Evolutionary conservation across 352 stramenopile genomes (phyloP), one percentile per base, ranked within the genome.

Genomic region (Globisporangium paddicum): DNA sequence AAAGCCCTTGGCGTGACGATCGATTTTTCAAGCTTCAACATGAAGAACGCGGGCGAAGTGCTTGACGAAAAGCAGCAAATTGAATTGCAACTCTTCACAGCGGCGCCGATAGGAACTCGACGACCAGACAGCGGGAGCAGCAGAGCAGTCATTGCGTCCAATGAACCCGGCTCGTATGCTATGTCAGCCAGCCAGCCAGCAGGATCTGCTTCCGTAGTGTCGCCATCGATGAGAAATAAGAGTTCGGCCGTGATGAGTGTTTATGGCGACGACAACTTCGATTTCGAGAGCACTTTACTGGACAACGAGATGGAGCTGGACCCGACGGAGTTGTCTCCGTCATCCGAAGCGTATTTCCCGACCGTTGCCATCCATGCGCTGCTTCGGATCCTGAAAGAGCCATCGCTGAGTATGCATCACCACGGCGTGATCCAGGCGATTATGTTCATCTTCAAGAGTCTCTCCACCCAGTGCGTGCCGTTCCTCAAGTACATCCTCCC

Each of bases 361-460:
- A 99, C 96, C 0, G 95, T 99, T 21, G 95, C 96, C 8, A 97
- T 99, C 55, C 87, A 98, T 59, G 94, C 96, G 14, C 67, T 99
- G 30, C 90, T 99, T 57, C 79, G 89, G 16, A 98, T 99, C 58
- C 86, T 99, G 35, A 92, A 96, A 34, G 96, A 99, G 63, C 82
- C 90, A 13, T 98, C 93, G 10, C 75, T 99, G 10, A 92, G 91
- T 53, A 90, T 93, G 26, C 95, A 99, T 60, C 97, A 99, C 67
- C 86, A 96, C 25, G 84, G 97, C 58, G 96, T 98, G 21, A 98
- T 99, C 58, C 97, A 99, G 59, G 96, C 97, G 19, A 94, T 99
- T 28, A 99, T 98, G 84, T 98, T 98, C 55, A 99, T 99, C 58
- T 99, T 99, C 81, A 97, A 98, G 64, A 95, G 87, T 45, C 73